Evolutionary conservation across 495 filamentous ascomycete genomes (phyloP), one percentile per base, ranked within the genome.

Genomic region (Poronia punctata): DNA sequence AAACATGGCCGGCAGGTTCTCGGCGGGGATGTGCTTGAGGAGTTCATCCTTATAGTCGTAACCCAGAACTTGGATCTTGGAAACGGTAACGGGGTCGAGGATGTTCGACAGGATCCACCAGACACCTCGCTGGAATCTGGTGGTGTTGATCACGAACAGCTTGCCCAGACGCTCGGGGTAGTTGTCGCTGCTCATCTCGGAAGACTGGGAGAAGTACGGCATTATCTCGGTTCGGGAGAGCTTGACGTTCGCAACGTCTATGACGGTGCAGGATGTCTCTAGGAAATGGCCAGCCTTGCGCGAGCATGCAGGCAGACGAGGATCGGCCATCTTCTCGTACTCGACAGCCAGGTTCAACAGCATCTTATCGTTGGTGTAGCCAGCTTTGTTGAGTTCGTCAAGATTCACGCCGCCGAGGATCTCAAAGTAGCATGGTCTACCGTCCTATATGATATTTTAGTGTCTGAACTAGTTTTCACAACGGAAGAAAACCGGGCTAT

Each of bases 241-340:
- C 23, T 88, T 86, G 27, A 98, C 89, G 27, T 90, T 89, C 69
- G 95, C 94, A 46, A 95, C 68, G 64, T 98, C 92, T 80, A 95
- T 89, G 61, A 98, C 85, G 42, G 83, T 86, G 75, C 92, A 98
- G 70, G 86, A 96, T 23, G 92, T 98, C 70, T 98, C 92, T 46
- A 95, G 82, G 21, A 98, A 78, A 48, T 79, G 74, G 48, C 86
- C 87, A 21, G 83, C 71, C 68, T 95, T 95, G 59, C 92, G 86
- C 23, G 86, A 95, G 76, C 92, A 97, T 33, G 92, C 92, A 29
- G 92, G 92, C 35, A 98, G 70, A 33, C 92, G 83, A 7, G 92
- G 89, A 64, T 97, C 92, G 20, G 84, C 74, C 40, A 97, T 70
- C 59, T 90, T 93, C 73, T 98, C 92, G 67, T 97, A 98, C 65